Evolutionary conservation across 225 moss, liverwort and hornwort genomes (phyloP), one percentile per base, ranked within the genome.

Genomic region (Neckera pumila): DNA sequence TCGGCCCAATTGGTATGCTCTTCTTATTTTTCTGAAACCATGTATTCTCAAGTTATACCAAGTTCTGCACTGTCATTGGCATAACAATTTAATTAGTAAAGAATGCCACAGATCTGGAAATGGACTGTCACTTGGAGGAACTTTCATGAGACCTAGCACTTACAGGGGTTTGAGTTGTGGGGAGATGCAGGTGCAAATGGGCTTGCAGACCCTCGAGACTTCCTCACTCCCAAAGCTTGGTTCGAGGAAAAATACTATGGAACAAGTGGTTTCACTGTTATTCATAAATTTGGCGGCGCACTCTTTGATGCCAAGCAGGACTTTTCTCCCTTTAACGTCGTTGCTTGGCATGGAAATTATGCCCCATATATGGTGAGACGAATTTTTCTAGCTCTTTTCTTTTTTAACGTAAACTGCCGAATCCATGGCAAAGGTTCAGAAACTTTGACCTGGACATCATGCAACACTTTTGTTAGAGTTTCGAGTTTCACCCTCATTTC

Each of bases 311-410:
- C 96, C 49, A 95, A 95, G 71, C 98, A 98, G 86, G 96, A 98
- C 93, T 98, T 98, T 84, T 96, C 97, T 57, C 98, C 98, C 65
- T 98, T 98, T 88, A 98, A 98, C 85, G 97, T 98, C 67, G 97
- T 98, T 47, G 98, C 98, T 85, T 98, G 98, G 98, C 98, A 95
- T 88, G 98, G 98, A 53, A 98, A 98, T 87, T 98, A 97, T 86
- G 96, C 95, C 61, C 98, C 98, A 19, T 98, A 94, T 59, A 98
- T 97, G 96, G 97, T 95, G 87, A 87, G 82, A 78, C 79, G 16
- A 12, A 23, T 21, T 75, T 74, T 76, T 58, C 49, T 51, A 56
- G 69, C 33, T 63, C 27, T 43, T 40, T 31, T 51, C 17, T 27
- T 51, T 64, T n/a, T 64, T 17, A 15, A 12, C 14, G n/a, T 23